Evolutionary conservation across 768 basidiomycete genomes (phyloP), one percentile per base, ranked within the genome.

Genomic region (Suillus sp.): DNA sequence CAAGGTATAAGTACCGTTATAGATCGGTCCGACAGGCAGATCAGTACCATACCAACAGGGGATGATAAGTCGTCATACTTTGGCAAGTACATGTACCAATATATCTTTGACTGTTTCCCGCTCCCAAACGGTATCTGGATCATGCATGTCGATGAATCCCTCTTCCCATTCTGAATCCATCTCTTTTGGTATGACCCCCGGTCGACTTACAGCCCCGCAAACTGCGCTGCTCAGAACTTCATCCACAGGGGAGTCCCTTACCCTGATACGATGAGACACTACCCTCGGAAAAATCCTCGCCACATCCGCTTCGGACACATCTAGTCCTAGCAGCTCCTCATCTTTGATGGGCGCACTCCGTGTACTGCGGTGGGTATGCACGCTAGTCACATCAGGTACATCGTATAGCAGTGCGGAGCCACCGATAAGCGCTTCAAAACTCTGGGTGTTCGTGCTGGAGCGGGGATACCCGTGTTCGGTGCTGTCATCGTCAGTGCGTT

Each of bases 281-380:
- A 88, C 85, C 25, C 90, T 78, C 40, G 90, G 90, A 65, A 91
- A 83, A 34, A 92, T 86, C 63, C 89, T 82, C 62, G 89, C 89
- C 65, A 91, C 81, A 67, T 93, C 89, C 62, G 87, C 86, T 72
- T 91, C 89, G 6, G 88, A 88, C 4, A 90, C 86, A 62, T 90
- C 89, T 65, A 88, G 67, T 40, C 77, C 70, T 50, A 73, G 69
- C 32, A 68, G 68, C 57, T 71, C 69, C 27, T 74, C 72, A 58
- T 67, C 63, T 30, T 47, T 48, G 35, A 25, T 42, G 2, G 55
- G 43, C 35, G 60, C 60, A 62, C 65, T 62, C 16, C 43, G 59
- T 20, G 56, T 11, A 57, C 59, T 60, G 32, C 55, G 65, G 13
- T 59, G 63, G 1, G 56, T 40, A 40, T 57, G 38, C 18, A 65